phyloP scores from a whole-genome alignment of 2,329 filamentous ascomycete species.

The Colletotrichum sp. region DNA sequence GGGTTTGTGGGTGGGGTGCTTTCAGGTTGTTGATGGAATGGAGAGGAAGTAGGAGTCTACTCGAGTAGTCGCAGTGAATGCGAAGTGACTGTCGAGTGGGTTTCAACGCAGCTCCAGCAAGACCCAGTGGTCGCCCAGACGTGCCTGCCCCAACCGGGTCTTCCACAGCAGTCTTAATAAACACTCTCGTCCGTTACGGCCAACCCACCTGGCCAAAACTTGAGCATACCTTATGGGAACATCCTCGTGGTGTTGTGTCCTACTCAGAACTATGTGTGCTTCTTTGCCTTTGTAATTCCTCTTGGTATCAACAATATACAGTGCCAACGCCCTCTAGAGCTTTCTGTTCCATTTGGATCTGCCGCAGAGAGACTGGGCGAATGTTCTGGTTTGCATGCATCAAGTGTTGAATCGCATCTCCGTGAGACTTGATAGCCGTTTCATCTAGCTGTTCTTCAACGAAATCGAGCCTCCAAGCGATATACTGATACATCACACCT shows the following conservation, averaged over 20 bases:
- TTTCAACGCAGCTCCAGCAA: neutral
- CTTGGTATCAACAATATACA: neutral
- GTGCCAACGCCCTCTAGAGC: slow-evolving; percentile 24
- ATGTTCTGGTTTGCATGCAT: slow-evolving; percentile 32
- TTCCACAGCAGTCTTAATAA: neutral
- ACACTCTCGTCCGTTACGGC: no score
- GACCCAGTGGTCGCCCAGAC: neutral
- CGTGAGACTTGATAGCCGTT: slow-evolving; percentile 32
- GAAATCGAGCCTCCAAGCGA: slow-evolving; percentile 21
- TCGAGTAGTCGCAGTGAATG: neutral
- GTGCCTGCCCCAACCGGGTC: neutral
- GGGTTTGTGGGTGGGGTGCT: neutral
- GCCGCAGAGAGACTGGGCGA: slow-evolving; percentile 36
- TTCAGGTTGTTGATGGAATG: neutral
- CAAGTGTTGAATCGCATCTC: slow-evolving; percentile 34
- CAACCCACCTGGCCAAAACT: no score
- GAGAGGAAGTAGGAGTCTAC: neutral
- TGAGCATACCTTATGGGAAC: no score
- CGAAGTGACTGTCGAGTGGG: neutral
- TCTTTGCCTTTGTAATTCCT: no score
- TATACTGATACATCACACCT: slow-evolving; percentile 27
- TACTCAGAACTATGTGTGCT: no score
- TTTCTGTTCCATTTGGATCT: slow-evolving; percentile 34
- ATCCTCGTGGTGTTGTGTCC: no score
- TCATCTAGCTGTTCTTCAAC: slow-evolving; percentile 27